phyloP scores from a whole-genome alignment of 257 asterid species.

The Solanum pimpinellifolium region DNA sequence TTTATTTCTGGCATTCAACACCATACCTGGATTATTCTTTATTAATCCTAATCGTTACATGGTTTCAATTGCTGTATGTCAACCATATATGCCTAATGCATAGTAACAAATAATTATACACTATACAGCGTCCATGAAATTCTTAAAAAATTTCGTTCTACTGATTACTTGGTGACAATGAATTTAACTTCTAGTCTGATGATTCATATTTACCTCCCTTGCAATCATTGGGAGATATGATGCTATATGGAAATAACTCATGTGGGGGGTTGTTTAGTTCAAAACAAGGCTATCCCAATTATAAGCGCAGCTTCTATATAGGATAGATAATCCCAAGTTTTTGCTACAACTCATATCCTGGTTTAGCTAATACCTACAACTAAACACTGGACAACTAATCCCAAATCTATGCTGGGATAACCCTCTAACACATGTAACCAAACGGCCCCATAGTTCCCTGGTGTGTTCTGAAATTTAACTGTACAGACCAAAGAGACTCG shows the following conservation, averaged over 20 bases:
- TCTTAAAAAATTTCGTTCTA: not conserved
- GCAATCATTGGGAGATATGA: not conserved
- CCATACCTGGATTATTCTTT: not conserved
- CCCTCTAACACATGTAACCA: not conserved
- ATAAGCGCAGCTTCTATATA: not conserved
- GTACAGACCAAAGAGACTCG: not conserved
- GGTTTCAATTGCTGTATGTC: not conserved
- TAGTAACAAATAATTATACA: not conserved
- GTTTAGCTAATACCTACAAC: not conserved
- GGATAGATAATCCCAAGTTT: not conserved
- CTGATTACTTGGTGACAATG: not conserved
- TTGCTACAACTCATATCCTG: not conserved
- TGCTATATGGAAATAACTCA: not conserved
- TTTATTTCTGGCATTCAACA: not conserved
- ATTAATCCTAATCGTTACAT: not conserved
- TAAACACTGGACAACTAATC: not conserved
- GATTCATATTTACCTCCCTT: not conserved
- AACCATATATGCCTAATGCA: not conserved
- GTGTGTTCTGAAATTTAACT: not conserved
- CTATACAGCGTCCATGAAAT: not conserved
- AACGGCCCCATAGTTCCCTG: not conserved
- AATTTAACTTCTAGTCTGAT: not conserved
- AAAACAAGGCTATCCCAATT: not conserved
- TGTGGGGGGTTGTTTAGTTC: not conserved
- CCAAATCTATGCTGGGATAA: not conserved